phyloP scores from a whole-genome alignment of 179 eudicot genomes.

The Beta macrorhiza region DNA sequence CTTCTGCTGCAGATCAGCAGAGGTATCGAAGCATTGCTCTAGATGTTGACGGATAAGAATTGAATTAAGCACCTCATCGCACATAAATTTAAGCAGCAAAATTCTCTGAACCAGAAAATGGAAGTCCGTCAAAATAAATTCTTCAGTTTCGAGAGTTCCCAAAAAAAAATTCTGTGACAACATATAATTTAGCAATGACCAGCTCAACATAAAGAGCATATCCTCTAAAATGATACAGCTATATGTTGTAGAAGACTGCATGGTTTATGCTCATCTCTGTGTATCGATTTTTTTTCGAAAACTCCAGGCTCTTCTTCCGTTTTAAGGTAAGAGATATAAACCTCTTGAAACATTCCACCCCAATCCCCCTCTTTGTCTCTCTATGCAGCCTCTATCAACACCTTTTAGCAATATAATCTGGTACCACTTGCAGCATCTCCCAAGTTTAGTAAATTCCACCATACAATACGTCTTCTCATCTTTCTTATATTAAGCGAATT shows the following conservation, averaged over 20 bases:
- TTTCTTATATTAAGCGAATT: too few relatives aligned
- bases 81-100: constrained; percentile 64
- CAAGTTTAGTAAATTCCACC: too few relatives aligned
- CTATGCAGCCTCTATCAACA: too few relatives aligned
- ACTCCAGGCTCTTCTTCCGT: not conserved
- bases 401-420: too few relatives aligned
- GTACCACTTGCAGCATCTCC: too few relatives aligned
- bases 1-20: constrained; percentile 76
- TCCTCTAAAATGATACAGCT: not conserved
- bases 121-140: constrained; percentile 4
- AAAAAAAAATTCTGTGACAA: not conserved
- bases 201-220: constrained; percentile 4
- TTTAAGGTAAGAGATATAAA: not conserved
- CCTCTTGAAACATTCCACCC: not conserved
- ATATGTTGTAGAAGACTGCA: not conserved
- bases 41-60: constrained; percentile 68
- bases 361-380: too few relatives aligned
- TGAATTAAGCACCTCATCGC: constrained; percentile 72
- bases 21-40: constrained; percentile 55
- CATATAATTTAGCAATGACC: not conserved
- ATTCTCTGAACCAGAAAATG: constrained; percentile 59
- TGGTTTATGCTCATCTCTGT: too few relatives aligned
- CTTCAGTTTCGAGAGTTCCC: not conserved
- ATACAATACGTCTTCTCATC: too few relatives aligned
- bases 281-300: too few relatives aligned